Evolutionary conservation across 768 basidiomycete genomes (phyloP), one percentile per base, ranked within the genome.

Genomic region (Pleurotus eryngii): DNA sequence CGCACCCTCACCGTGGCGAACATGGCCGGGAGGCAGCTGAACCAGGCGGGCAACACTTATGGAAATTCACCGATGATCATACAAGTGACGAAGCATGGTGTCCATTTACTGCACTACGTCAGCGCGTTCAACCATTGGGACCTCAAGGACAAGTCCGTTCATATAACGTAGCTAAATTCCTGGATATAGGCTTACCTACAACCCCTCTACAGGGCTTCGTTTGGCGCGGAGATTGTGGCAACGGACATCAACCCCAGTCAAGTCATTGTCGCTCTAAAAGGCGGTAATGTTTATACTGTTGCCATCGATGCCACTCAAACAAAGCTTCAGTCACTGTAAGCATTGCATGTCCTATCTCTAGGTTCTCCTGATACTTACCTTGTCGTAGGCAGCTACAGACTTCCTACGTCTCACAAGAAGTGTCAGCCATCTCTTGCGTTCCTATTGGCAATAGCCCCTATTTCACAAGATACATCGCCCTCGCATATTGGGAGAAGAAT

Each of bases 401-500:
- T 38, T 6, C 39, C 58, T 54, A 7, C 59, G 11, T 58, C 63
- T 20, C 24, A 17, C 14, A 38, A 12, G 89, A 93, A 63, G 82
- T 94, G 51, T 89, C 91, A 8, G 81, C 87, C 0, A 71, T 95
- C 35, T 86, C 87, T 0, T 84, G 90, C 61, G 66, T 75, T 3
- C 84, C 87, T 0, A 64, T 83, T 15, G 80, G 87, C 61, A 64
- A 73, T 0, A 61, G 67, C 8, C 78, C 78, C 60, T 65, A 70
- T 30, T 84, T 75, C 55, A 69, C 89, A 0, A 69, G 61, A 15
- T 62, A 79, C 53, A 69, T 89, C 24, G 82, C 80, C 0, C 83
- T 89, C n/a, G 83, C 86, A 0, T 90, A 90, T 62, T 96, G 94
- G 92, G 80, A 79, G 18, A 80, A 81, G 3, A 87, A 87, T 61